These are phyloP conservation scores for Fusarium annulatum DNA, from an alignment of 2,329 filamentous ascomycete genomes.

Conservation along the genomic window DNA sequence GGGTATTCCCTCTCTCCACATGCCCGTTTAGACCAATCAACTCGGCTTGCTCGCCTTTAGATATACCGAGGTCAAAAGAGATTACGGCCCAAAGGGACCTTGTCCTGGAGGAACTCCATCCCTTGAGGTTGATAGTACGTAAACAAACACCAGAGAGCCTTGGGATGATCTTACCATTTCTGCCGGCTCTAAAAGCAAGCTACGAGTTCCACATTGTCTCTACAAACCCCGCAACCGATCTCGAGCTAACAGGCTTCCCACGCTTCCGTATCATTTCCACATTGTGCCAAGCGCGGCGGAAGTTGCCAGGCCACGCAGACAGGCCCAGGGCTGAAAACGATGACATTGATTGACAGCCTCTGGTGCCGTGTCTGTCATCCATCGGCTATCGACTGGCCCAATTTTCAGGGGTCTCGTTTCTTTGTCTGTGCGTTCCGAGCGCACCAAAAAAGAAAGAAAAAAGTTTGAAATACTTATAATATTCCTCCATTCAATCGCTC, in stretches of 20 bases:
- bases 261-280: conserved; percentile 7
- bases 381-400: conserved; percentile 12
- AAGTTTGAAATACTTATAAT: neutral
- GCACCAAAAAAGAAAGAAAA: neutral
- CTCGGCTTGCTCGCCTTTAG: neutral
- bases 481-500: neutral
- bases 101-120: conserved; percentile 9
- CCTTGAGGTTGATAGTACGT: conserved; percentile 10
- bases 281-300: conserved; percentile 18
- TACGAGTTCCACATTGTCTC: conserved; percentile 29
- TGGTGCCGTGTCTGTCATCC: neutral
- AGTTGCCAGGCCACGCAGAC: neutral
- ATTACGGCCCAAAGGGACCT: conserved; percentile 5
- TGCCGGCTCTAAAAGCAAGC: neutral
- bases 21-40: neutral
- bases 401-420: conserved; percentile 6
- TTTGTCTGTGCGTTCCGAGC: conserved; percentile 1
- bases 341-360: conserved; percentile 12
- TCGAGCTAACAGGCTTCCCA: conserved; percentile 21
- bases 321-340: conserved; percentile 15
- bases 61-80: conserved; percentile 11
- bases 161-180: conserved; percentile 24
- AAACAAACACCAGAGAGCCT: conserved; percentile 2
- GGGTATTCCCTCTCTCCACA: neutral
- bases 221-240: conserved; percentile 27